phyloP scores from a whole-genome alignment of 805 yeast species.

The Kazachstania kunashirensis region DNA sequence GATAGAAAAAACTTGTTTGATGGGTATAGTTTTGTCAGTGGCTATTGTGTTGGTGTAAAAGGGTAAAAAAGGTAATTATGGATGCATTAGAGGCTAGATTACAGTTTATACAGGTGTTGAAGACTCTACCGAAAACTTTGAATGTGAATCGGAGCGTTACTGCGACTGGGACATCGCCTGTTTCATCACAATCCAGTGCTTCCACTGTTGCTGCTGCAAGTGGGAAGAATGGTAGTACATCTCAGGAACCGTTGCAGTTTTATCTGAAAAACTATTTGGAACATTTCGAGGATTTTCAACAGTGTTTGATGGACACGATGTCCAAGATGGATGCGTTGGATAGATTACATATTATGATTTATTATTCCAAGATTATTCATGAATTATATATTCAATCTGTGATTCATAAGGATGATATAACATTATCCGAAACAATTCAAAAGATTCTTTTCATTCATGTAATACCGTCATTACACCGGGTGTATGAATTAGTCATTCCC shows the following conservation, averaged over 20 bases:
- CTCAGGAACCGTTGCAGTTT: conserved; percentile 33
- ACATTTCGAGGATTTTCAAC: conserved; percentile 29
- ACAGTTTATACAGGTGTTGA: conserved; percentile 59
- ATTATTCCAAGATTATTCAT: conserved; percentile 4
- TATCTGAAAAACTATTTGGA: conserved; percentile 21
- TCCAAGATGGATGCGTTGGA: conserved; percentile 26
- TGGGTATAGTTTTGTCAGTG: no score
- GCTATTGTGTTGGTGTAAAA: no score
- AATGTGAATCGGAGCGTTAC: not conserved
- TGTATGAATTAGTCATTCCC: conserved; percentile 3
- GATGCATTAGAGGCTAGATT: conserved; percentile 83
- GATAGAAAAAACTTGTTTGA: no score
- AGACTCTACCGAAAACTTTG: conserved; percentile 47
- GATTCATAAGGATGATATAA: conserved; percentile 6
- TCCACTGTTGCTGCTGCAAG: no score
- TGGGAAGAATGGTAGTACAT: no score
- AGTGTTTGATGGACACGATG: conserved; percentile 24
- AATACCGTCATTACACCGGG: conserved; percentile 2
- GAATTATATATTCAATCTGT: conserved; percentile 16
- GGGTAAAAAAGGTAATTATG: no score
- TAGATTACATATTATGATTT: conserved; percentile 22
- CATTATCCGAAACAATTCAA: not conserved
- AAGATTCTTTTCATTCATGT: not conserved
- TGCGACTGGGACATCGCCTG: conserved; percentile 39
- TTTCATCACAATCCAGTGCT: conserved; percentile 56